Base-by-base conservation (phyloP, 2,329 filamentous ascomycete species). In the Hymenoscyphus scutula region DNA sequence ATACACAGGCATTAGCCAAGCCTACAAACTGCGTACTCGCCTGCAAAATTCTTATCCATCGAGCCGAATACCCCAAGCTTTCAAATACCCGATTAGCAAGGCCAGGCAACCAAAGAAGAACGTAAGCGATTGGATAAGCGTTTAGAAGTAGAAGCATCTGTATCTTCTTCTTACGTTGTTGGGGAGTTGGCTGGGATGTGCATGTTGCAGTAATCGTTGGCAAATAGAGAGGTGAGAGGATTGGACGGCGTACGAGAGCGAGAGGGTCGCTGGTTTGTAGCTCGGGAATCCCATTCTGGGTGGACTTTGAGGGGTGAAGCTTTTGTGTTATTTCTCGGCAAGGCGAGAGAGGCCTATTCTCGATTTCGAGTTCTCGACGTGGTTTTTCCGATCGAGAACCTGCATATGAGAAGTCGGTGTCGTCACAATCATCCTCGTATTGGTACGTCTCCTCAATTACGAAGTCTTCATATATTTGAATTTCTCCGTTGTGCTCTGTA, bases 51-150 rank as follows among this genome's bases (percentile, higher is more conserved):
- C 61, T 23, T 65, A 71, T 15, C 66, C 56, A 15, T 67, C 74
- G 1, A 70, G 68, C 29, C 66, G 70, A 65, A 75, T 75, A 48
- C 68, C 69, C 48, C 38, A 41, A 15, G n/a, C 38, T 41, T 15
- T 41, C 38, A 41, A 41, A 41, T 15, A 74, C 58, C 30, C 74
- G 71, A 67, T 77, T 78, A 38, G 68, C 62, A 59, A 78, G 72
- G 5, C 76, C 76, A 0, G 76, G 76, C 6, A 77, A 70, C 75
- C 74, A 77, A n/a, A 77, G 71, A 5, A 77, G 55, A 53, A 77
- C 72, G 67, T 76, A 77, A 41, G 71, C 71, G 53, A 76, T 72
- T 0, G 76, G 76, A 56, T 77, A 77, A 1, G 73, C 76, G 59
- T 77, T 76, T 57, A 77, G 67, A 7, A 77, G 65, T 23, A 77